A percentile compares a stretch with the other conserved stretches of the same genome.
Conservation (phyloP, 2,329 filamentous ascomycete species). For the Thermomyces lanuginosus region DNA sequence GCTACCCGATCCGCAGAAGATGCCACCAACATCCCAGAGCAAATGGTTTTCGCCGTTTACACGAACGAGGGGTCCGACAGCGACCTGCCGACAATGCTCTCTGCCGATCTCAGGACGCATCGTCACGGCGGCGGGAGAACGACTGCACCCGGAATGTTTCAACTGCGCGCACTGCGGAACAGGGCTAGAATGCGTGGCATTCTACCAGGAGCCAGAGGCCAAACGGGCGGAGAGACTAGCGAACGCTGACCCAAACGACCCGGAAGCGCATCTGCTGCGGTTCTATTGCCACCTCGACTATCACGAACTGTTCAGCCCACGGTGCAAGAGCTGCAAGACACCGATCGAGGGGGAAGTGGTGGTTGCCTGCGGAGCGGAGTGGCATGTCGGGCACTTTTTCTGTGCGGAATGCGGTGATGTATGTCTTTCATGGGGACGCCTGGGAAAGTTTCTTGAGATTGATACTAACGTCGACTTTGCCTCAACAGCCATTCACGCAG, state of each 20-base stretch:
- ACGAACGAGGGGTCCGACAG: constrained; percentile 41
- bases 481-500: constrained; percentile 38
- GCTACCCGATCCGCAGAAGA: constrained; percentile 14
- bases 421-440: constrained; percentile 10
- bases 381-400: constrained; percentile 97
- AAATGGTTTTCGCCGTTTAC: constrained; percentile 24
- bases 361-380: constrained; percentile 84
- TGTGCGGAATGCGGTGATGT: constrained; percentile 91
- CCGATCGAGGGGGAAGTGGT: constrained; percentile 92
- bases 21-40: constrained; percentile 23
- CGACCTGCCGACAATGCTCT: constrained; percentile 69
- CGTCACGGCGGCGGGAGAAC: constrained; percentile 61
- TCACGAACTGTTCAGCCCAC: constrained; percentile 82
- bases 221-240: constrained; percentile 55
- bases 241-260: constrained; percentile 45
- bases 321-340: constrained; percentile 90
- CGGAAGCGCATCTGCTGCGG: constrained; percentile 47
- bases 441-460: no score
- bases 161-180: constrained; percentile 75
- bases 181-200: constrained; percentile 82
- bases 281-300: constrained; percentile 99
- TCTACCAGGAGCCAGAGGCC: constrained; percentile 74
- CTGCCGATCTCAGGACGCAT: constrained; percentile 80
- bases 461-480: constrained; percentile 2
- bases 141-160: constrained; percentile 92